Evolutionary conservation across 805 yeast species (phyloP), one percentile per base, ranked within the genome.

Genomic region (Yarrowia hollandica): DNA sequence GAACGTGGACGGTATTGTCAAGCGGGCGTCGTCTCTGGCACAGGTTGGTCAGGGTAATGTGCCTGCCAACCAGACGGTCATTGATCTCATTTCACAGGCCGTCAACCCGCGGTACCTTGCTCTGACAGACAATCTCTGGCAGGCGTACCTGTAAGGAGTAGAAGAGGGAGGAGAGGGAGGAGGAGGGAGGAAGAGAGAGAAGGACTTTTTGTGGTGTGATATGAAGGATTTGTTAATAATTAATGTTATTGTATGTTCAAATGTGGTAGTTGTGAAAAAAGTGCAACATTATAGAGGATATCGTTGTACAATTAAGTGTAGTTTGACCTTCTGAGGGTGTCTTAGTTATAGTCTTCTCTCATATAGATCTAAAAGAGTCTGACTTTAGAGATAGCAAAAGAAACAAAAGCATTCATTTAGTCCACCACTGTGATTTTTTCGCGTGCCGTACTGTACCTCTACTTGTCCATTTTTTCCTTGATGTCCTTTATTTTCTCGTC

Each of bases 31-130:
- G 14, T 87, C 90, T 60, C 77, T 94, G 73, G 87, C 91, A 2
- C 90, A 88, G 62, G 70, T 77, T 22, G 78, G 81, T 12, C 75
- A 77, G 34, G 81, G 81, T 28, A 74, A 80, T 28, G 82, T 86
- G 1, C 85, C 87, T 33, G 88, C 96, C 9, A 88, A 96, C 33
- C 98, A 92, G 71, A 85, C 88, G 62, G 88, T 90, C 30, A 79
- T 94, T 64, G 97, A 94, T 67, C 80, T 92, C 68, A 89, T 94
- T 56, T 86, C 96, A 5, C 90, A 89, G 68, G 98, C 99, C 6
- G 97, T 91, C 14, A 92, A 91, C 68, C 97, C 98, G 31, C 82
- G 96, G 66, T 89, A 90, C 67, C 75, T 94, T 65, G 97, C 98
- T 14, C 83, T 89, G 59, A 86, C 96, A 5, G 99, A 94, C 66